A percentile compares a stretch with the other conserved stretches of the same genome.
These are phyloP conservation scores for Thelonectria olida DNA, from an alignment of 2,329 filamentous ascomycete species.

Conservation along the genomic window DNA sequence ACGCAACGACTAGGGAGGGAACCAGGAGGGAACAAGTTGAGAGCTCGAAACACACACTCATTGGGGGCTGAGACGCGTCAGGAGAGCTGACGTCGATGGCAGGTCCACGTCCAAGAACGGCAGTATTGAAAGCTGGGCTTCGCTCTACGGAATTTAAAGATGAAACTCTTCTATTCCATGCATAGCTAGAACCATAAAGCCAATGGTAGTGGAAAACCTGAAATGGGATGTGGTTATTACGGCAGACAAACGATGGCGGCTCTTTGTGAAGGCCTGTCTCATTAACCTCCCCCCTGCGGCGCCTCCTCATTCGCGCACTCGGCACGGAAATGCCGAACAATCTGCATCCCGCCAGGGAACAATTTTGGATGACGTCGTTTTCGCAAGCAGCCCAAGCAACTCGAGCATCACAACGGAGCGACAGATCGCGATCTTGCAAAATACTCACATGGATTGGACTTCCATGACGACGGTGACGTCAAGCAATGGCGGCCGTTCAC, in stretches of 20 bases:
- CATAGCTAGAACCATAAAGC: background rate
- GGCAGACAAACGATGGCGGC: background rate
- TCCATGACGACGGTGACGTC: constrained; percentile 16
- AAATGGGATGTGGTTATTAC: background rate
- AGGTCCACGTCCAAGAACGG: background rate
- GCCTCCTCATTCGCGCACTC: background rate
- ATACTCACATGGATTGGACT: background rate
- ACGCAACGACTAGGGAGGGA: background rate
- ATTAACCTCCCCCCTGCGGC: background rate
- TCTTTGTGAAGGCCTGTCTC: background rate
- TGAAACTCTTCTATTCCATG: background rate
- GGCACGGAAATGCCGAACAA: background rate
- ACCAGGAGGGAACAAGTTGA: no score
- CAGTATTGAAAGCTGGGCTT: background rate
- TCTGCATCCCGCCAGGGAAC: background rate
- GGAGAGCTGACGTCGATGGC: background rate
- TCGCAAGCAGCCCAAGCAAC: background rate
- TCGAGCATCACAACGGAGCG: background rate
- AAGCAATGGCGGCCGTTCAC: background rate
- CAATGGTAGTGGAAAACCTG: background rate
- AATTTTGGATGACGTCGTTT: background rate
- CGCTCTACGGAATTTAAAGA: background rate
- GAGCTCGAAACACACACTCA: background rate
- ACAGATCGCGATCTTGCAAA: background rate
- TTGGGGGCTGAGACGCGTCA: background rate